Evolutionary conservation across 106 monocot genomes (phyloP), one percentile per base, ranked within the genome.

Genomic region (Dendrobium officinale): DNA sequence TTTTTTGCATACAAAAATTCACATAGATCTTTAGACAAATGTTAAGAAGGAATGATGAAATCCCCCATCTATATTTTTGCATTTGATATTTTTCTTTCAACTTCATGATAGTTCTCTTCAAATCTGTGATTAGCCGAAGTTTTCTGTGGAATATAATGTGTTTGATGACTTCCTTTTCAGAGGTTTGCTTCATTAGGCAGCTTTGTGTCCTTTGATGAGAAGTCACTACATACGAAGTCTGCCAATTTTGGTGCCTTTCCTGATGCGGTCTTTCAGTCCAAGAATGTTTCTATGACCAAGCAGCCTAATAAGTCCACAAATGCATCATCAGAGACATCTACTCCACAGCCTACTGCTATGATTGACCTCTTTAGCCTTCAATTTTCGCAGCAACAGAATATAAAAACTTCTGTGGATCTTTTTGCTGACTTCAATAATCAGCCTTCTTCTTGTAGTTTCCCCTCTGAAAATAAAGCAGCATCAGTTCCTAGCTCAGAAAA

Each of bases 131-230:
- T 15, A 51, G 51, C 13, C 13, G 51, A 51, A 51, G 51, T 15
- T 51, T 51, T 51, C 51, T 51, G 33, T 40, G 0, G 72, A 10
- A 2, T 33, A 29, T 33, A 22, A 33, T 15, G 4, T 43, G 18
- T 74, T 74, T 74, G 17, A 43, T 74, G 42, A 74, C 19, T 43
- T 43, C 26, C 40, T 42, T 42, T 82, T 77, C 88, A 97, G 97
- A 91, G 85, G 87, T 85, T 82, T 75, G 83, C 86, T 83, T 97
- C 94, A 80, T 84, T 88, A 54, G 85, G 90, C 58, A 92, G 86
- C 77, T 78, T 91, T 84, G 90, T 87, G 79, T 89, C 89, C 54
- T 80, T 81, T 67, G 90, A 88, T 82, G 79, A 64, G 80, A 87
- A 77, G 49, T 81, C 90, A 5, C 26, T 72, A 5, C 85, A 87